These are phyloP conservation scores for Biscogniauxia sp. DNA, from an alignment of 2,329 filamentous ascomycete genomes.

Conservation along the genomic window DNA sequence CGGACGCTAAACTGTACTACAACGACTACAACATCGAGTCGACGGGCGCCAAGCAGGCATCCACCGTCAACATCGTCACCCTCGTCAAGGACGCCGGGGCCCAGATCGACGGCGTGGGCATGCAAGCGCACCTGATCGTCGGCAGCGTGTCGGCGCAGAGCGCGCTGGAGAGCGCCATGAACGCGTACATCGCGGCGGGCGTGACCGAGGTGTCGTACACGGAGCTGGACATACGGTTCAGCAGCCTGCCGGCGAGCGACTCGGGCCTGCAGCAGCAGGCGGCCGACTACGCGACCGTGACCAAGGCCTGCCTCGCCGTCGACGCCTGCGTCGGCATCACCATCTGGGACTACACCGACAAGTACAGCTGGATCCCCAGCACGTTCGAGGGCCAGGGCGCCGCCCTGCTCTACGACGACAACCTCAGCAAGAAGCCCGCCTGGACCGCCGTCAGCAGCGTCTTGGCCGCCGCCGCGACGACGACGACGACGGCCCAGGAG, in stretches of 20 bases:
- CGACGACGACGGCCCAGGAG: slow-evolving; percentile 4
- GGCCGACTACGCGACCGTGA: slow-evolving; percentile 41
- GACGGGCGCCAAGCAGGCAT: slow-evolving; percentile 45
- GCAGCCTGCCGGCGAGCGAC: slow-evolving; percentile 42
- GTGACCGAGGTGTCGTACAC: slow-evolving; percentile 57
- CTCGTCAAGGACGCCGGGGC: slow-evolving; percentile 46
- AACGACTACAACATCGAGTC: slow-evolving; percentile 62
- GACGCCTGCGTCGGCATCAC: slow-evolving; percentile 41
- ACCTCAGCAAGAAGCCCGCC: slow-evolving; percentile 38
- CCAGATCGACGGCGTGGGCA: slow-evolving; percentile 61
- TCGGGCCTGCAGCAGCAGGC: slow-evolving; percentile 45
- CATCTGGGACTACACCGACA: slow-evolving; percentile 43
- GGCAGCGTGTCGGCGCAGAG: slow-evolving; percentile 47
- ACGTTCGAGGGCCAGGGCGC: slow-evolving; percentile 38
- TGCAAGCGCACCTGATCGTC: slow-evolving; percentile 60
- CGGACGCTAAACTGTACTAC: slow-evolving; percentile 55
- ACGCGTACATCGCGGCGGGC: slow-evolving; percentile 48
- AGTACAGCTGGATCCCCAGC: slow-evolving; percentile 40
- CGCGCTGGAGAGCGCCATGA: slow-evolving; percentile 44
- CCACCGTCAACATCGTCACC: slow-evolving; percentile 43
- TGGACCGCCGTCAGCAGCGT: slow-evolving; percentile 37
- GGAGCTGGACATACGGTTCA: slow-evolving; percentile 58
- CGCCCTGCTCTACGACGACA: slow-evolving; percentile 37
- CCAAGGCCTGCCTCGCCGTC: slow-evolving; percentile 36
- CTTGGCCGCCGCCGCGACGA: slow-evolving; percentile 29